Evolutionary conservation across 768 basidiomycete species (phyloP), one percentile per base, ranked within the genome.

Genomic region (Lactarius quietus): DNA sequence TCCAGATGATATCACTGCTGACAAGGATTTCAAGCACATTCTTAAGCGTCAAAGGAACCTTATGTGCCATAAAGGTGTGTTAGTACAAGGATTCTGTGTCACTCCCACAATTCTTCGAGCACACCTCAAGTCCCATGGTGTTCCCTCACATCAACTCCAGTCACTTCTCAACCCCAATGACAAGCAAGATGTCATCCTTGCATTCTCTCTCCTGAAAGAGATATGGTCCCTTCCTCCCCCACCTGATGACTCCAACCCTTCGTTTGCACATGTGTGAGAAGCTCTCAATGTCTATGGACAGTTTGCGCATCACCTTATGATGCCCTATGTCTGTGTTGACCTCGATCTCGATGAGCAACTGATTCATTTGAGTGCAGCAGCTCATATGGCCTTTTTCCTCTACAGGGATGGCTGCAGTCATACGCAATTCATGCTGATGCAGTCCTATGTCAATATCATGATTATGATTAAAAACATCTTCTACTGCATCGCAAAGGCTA

Each of bases 381-480:
- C 26, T 1, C 59, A 59, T 35, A 43, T 59, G 1, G 18, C 33
- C 1, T 48, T 76, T 3, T 53, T 54, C 3, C 57, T 76, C 10
- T 73, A 68, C 62, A 51, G 59, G 8, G 7, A 56, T 6, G 36
- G 64, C 0, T 14, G 0, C 2, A 33, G 7, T 18, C 65, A 68
- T 31, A 71, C 67, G 17, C 62, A 26, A 0, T 76, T 76, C 52
- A 70, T 79, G 29, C 72, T 74, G 0, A 69, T 62, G 1, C 68
- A 69, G 6, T 70, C 75, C 0, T 79, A 72, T 60, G 23, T 65
- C 1, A 76, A 80, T 62, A 66, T 78, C 48, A 72, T 73, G 71
- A 64, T 76, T 6, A 77, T 77, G 75, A 72, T 79, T 62, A 80
- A 78, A 69, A 79, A 79, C 61, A 71, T 63, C 0, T 78, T 65